Base-by-base conservation (phyloP, 2,329 filamentous ascomycete species). In the Phialemoniopsis sp. region DNA sequence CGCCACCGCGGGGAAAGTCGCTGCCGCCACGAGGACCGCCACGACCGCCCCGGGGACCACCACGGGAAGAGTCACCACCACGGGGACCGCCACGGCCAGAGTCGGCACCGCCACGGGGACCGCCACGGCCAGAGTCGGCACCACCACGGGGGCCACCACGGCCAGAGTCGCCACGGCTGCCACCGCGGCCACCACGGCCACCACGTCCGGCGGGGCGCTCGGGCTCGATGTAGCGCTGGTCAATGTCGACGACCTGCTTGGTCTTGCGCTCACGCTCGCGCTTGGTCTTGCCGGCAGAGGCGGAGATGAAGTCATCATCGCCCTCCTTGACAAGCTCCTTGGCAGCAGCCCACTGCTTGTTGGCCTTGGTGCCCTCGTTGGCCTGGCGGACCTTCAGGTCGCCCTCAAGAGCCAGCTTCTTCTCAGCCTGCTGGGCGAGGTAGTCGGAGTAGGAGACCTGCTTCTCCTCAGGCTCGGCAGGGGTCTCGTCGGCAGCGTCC, bases 311-410 rank as follows among this genome's bases (percentile, higher is more conserved):
- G 54, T 85, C 81, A 55, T 89, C 82, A 39, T 78, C 76, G 12
- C 80, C 77, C 15, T 80, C 72, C 65, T 85, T 84, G 60, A 68
- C 62, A 41, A 86, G 70, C 43, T 76, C 60, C 75, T 90, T 94
- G 63, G 89, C 89, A 57, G 78, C 75, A 57, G 86, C 87, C 87
- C 90, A 95, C 79, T 96, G 93, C 80, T 93, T 91, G 76, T 89
- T 82, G 57, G 72, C 62, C 74, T 89, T 88, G 73, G 74, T 78
- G 59, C 90, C 90, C 75, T 96, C 90, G 76, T 97, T 96, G 67
- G 91, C 73, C 74, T 89, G 82, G 72, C 93, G 91, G 60, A 89
- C 76, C 58, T 87, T 78, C 56, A 83, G 76, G 54, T 78, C 78
- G 49, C 74, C 66, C 54, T 73, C 76, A 44, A 91, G 78, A 50